Evolutionary conservation across 495 filamentous ascomycete genomes (phyloP), one percentile per base, ranked within the genome.

Genomic region (Aspergillus conjunctus): DNA sequence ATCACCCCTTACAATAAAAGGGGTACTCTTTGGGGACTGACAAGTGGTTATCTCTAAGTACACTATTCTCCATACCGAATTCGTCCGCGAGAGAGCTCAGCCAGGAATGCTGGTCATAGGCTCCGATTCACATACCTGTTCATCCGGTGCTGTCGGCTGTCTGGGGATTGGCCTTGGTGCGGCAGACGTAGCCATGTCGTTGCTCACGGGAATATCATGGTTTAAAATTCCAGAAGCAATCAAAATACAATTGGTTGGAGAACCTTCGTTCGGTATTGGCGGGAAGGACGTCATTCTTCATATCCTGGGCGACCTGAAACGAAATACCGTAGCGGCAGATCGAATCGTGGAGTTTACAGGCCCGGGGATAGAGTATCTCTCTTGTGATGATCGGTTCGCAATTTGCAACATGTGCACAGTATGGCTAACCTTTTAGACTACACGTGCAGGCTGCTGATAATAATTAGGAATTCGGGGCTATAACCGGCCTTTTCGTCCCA

Each of bases 261-360:
- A 59, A 15, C 75, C 73, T 10, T 22, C n/a, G 11, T 62, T 61
- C n/a, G 75, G 76, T 0, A 73, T 81, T 7, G 68, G 77, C 1
- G 78, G 79, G 4, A 82, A 82, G 53, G 79, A 81, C 68, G 61
- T 75, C 5, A 80, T 82, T 44, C 66, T 82, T 1, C 73, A 81
- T 51, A 74, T 82, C 20, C 46, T 82, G 44, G 59, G 71, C 44
- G 59, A 76, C 48, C 64, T 81, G 12, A 79, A 78, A 55, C 43
- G 79, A 17, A 82, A 81, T 54, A 80, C 79, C 1, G 70, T 79
- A 26, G 78, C 78, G 1, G 64, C 73, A 0, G 71, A 82, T 7
- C 66, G 76, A n/a, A 68, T 77, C 0, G 78, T 82, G 0, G 79
- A 82, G 65, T 82, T 73, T 46, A 74, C 70, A 17, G 77, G 77